Percentiles rank a stretch among this genome's conserved stretches.
Conservation (phyloP, 495 filamentous ascomycete species). For the Neurospora terricola region DNA sequence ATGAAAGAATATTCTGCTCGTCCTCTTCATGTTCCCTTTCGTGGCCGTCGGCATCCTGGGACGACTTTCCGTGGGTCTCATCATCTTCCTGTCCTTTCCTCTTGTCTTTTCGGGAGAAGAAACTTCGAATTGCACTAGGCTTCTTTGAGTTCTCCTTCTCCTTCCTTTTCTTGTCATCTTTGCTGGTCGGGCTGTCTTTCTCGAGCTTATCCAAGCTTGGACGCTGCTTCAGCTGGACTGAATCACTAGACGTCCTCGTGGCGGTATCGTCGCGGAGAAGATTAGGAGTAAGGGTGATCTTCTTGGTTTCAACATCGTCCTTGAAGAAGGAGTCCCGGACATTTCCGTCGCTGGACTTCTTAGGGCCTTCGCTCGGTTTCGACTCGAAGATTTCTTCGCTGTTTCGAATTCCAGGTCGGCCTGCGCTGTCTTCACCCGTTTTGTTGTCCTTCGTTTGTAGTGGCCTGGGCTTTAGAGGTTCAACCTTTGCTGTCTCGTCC, state of each 20-base stretch:
- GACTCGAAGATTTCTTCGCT: slow-evolving; percentile 63
- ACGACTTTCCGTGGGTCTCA: slow-evolving; percentile 55
- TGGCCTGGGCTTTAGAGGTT: slow-evolving; percentile 33
- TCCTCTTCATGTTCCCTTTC: slow-evolving; percentile 38
- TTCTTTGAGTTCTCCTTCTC: slow-evolving; percentile 91
- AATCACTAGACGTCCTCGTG: slow-evolving; percentile 48
- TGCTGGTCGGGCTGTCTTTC: slow-evolving; percentile 32
- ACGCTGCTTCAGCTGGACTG: slow-evolving; percentile 49
- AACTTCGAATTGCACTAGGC: slow-evolving; percentile 77
- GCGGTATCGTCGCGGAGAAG: slow-evolving; percentile 77
- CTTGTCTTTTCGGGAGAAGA: slow-evolving; percentile 94
- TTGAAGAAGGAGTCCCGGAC: slow-evolving; percentile 93
- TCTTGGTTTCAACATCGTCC: slow-evolving; percentile 92
- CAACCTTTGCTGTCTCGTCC: slow-evolving; percentile 39
- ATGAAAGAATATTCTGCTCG: slow-evolving; percentile 20
- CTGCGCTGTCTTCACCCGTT: slow-evolving; percentile 18
- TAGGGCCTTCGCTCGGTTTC: slow-evolving; percentile 36
- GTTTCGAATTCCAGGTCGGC: slow-evolving; percentile 19
- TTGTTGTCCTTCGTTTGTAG: slow-evolving; percentile 35
- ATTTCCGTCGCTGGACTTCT: slow-evolving; percentile 72
- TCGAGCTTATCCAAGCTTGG: slow-evolving; percentile 48
- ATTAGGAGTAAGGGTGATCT: slow-evolving; percentile 93
- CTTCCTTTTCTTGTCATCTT: slow-evolving; percentile 47
- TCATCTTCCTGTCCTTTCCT: slow-evolving; percentile 66
- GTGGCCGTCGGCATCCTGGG: slow-evolving; percentile 33